phyloP scores from a whole-genome alignment of 768 basidiomycete genomes.

The Dentipellis sp. region DNA sequence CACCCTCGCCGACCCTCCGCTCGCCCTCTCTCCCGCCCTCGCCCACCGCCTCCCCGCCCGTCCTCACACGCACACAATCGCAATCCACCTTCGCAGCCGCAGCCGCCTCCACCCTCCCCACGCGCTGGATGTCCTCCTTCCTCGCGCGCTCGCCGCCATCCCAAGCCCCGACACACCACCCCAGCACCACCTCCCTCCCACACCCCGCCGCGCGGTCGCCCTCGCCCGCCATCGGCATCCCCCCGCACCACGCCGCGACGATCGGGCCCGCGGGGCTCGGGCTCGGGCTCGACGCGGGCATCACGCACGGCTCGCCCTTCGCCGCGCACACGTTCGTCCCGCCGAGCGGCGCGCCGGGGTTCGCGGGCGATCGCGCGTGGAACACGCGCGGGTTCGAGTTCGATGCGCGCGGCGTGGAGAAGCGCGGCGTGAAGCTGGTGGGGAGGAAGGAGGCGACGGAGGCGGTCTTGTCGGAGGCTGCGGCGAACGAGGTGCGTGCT shows the following conservation, averaged over 20 bases:
- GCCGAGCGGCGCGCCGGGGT: conserved; percentile 69
- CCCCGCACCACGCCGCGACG: conserved; percentile 2
- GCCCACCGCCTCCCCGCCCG: conserved; percentile 22
- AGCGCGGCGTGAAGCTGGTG: conserved; percentile 36
- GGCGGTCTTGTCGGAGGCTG: conserved; percentile 36
- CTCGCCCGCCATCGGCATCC: conserved; percentile 1
- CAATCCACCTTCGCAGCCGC: conserved; percentile 29
- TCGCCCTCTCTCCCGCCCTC: conserved; percentile 23
- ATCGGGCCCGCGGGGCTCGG: conserved; percentile 4
- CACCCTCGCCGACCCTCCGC: conserved; percentile 10
- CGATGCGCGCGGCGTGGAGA: conserved; percentile 19
- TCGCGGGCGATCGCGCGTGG: conserved; percentile 56
- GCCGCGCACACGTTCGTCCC: conserved; percentile 33
- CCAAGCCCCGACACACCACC: conserved; percentile 3
- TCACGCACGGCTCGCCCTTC: conserved; percentile 45
- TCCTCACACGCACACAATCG: conserved; percentile 24
- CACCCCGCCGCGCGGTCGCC: not conserved
- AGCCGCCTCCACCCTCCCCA: conserved; percentile 36
- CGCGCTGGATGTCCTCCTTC: conserved; percentile 43
- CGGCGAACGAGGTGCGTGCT: conserved; percentile 55
- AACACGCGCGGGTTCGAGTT: conserved; percentile 49
- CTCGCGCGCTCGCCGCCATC: conserved; percentile 15
- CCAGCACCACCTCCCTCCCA: conserved; percentile 7
- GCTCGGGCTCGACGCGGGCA: conserved; percentile 9
- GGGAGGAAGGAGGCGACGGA: conserved; percentile 50